Evolutionary conservation across 2,329 filamentous ascomycete genomes (phyloP).

Genomic region (Graphilbum sp.): DNA sequence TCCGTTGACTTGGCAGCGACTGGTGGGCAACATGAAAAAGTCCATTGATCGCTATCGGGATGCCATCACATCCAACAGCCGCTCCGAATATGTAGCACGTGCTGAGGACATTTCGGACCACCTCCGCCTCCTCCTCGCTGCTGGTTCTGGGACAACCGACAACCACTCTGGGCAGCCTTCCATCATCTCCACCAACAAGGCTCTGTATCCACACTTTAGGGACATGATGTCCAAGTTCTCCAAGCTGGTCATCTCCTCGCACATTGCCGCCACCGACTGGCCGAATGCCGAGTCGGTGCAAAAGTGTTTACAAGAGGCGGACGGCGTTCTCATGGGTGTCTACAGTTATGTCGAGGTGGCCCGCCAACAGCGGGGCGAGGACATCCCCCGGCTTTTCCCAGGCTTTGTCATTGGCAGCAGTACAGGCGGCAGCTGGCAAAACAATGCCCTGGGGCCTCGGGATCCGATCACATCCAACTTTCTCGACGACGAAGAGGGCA

Average conservation of each 20-base stretch:
- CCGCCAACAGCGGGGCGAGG: slow-evolving; percentile 79
- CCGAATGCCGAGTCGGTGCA: slow-evolving; percentile 84
- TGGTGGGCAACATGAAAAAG: slow-evolving; percentile 84
- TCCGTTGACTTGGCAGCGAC: slow-evolving; percentile 71
- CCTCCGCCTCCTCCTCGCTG: slow-evolving; percentile 78
- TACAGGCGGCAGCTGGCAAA: slow-evolving; percentile 77
- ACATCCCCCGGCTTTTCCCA: slow-evolving; percentile 81
- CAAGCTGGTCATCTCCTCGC: slow-evolving; percentile 94
- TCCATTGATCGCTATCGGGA: slow-evolving; percentile 83
- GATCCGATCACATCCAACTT: slow-evolving; percentile 70
- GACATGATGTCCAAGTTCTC: slow-evolving; percentile 99
- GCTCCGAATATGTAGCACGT: slow-evolving; percentile 79
- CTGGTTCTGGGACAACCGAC: slow-evolving; percentile 91
- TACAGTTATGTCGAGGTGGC: slow-evolving; percentile 95
- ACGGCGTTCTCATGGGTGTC: slow-evolving; percentile 83
- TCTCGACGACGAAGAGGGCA: slow-evolving; percentile 63
- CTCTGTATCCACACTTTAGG: slow-evolving; percentile 88
- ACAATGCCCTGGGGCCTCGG: slow-evolving; percentile 46
- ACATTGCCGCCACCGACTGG: slow-evolving; percentile 93
- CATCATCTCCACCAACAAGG: slow-evolving; percentile 98
- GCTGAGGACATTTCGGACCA: slow-evolving; percentile 99
- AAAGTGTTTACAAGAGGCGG: slow-evolving; percentile 94
- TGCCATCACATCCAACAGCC: slow-evolving; percentile 66
- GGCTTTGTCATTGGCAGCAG: slow-evolving; percentile 82
- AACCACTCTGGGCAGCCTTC: slow-evolving; percentile 97